Evolutionary conservation across 1,139 yeast species (phyloP).

Genomic region (Blastobotrys elegans): DNA sequence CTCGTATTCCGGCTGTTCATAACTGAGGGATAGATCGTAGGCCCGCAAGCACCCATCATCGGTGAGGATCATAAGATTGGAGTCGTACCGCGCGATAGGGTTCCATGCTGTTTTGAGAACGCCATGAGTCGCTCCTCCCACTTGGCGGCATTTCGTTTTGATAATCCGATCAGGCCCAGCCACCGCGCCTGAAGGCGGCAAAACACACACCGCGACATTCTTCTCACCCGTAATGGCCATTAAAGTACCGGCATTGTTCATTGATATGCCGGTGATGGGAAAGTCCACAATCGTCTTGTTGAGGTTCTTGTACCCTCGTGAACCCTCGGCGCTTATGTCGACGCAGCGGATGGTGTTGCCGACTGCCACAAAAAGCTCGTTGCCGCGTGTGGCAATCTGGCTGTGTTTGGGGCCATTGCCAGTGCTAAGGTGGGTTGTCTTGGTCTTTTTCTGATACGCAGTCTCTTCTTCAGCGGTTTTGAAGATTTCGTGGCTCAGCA

Average conservation of each 20-base stretch:
- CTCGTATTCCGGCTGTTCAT: conserved; percentile 26
- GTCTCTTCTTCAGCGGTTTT: conserved; percentile 12
- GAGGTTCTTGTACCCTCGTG: conserved; percentile 18
- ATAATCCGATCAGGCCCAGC: conserved; percentile 17
- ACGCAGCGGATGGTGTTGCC: conserved; percentile 30
- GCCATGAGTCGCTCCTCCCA: conserved; percentile 4
- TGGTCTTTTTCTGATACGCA: neutral
- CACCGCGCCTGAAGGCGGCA: conserved; percentile 32
- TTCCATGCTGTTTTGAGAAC: conserved; percentile 41
- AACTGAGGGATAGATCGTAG: conserved; percentile 34
- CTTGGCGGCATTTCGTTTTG: conserved; percentile 11
- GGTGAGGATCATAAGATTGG: conserved; percentile 39
- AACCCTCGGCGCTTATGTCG: conserved; percentile 17
- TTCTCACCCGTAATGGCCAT: conserved; percentile 39
- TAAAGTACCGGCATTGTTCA: conserved; percentile 41
- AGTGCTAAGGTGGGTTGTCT: neutral
- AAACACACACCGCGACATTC: conserved; percentile 32
- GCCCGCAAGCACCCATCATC: conserved; percentile 36
- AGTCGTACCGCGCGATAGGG: conserved; percentile 39
- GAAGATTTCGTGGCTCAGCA: conserved; percentile 14
- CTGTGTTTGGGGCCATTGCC: conserved; percentile 9
- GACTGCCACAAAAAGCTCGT: conserved; percentile 31
- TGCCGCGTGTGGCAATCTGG: conserved; percentile 19
- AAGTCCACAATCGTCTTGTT: conserved; percentile 32
- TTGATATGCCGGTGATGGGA: conserved; percentile 25